Evolutionary conservation across 2,329 filamentous ascomycete species (phyloP), one percentile per base, ranked within the genome.

Genomic region (Neoarthrinium moseri): DNA sequence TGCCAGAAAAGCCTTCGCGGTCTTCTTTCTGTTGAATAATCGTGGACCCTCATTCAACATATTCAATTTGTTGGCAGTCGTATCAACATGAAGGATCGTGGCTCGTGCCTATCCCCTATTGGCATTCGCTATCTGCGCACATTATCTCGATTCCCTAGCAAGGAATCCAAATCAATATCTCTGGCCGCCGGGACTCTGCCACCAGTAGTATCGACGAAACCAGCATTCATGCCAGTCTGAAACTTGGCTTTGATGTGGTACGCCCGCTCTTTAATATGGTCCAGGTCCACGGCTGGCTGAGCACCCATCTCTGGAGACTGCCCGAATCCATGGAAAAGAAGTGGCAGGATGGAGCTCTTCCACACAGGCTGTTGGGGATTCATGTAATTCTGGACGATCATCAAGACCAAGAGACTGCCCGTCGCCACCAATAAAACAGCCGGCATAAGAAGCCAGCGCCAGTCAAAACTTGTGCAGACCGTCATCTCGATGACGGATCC

Each of bases 401-500:
- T 49, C 6, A 43, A n/a, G 11, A 48, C 15, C 12, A 56, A 22
- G 15, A 52, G 23, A 2, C 39, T 45, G 3, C 27, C 40, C 20
- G 51, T 49, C 22, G 43, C 48, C 5, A 24, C 30, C 4, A 50
- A 33, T 10, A 56, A 33, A 6, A 35, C n/a, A 6, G 47, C 45
- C 18, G 51, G 51, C 45, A 54, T 43, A 17, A 56, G 34, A 15
- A 56, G 43, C 53, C 53, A 56, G 13, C 48, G 37, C 51, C 51
- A 54, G 41, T 56, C 46, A 35, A 56, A 54, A 15, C 41, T 21
- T 3, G 47, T 52, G 37, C 53, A 56, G 7, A 56, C 45, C 11
- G 48, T 52, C 38, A 41, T 45, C 43, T 54, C 43, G n/a, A 38
- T 34, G 6, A 52, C 53, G 4, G 36, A 1, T 2, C 53, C 53